Evolutionary conservation across 345 rosid species (phyloP), one percentile per base, ranked within the genome.

Genomic region (Aquilaria yunnanensis): DNA sequence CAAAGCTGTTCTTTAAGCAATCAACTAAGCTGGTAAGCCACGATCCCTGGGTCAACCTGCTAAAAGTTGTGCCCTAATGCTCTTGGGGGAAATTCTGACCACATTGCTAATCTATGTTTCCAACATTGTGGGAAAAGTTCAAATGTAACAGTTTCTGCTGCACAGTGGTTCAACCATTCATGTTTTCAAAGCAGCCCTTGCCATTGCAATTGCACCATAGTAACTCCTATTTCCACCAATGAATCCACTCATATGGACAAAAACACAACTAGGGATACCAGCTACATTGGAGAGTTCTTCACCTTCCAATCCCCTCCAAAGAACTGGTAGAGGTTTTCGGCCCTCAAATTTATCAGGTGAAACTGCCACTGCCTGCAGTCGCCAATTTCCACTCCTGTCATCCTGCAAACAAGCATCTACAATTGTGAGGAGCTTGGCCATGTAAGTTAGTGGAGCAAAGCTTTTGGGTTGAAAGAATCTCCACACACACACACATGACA

Each of bases 161-260:
- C 23, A 23, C 23, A 23, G 23, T 23, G 23, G 56, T 33, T 54
- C 49, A 31, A 32, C 51, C 14, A 31, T 62, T 68, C 69, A 66
- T 32, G 65, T 61, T 64, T 34, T 57, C 67, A 77, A 53, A 45
- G 77, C 70, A 46, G 77, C 75, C 71, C 67, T 74, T 58, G 95
- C 92, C 98, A 92, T 85, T 33, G 87, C 77, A 51, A 92, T 67
- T 31, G 86, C 87, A 63, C 98, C 98, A 62, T 69, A 90, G 14
- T 71, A 83, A 13, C 72, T 87, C 66, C 68, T 75, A 65, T 87
- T 87, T 55, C 82, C 90, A n/a, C 91, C 97, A 3, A 84, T 87
- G 67, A 87, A 89, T 31, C 96, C 96, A 33, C 92, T 85, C 87
- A 87, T 86, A 67, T 89, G 95, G 70, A 92, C 86, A 55, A 89